Percentiles rank a stretch among this genome's conserved stretches.
phyloP scores from a whole-genome alignment of 192 early-diverging fungal species.

The Podila epicladia region DNA sequence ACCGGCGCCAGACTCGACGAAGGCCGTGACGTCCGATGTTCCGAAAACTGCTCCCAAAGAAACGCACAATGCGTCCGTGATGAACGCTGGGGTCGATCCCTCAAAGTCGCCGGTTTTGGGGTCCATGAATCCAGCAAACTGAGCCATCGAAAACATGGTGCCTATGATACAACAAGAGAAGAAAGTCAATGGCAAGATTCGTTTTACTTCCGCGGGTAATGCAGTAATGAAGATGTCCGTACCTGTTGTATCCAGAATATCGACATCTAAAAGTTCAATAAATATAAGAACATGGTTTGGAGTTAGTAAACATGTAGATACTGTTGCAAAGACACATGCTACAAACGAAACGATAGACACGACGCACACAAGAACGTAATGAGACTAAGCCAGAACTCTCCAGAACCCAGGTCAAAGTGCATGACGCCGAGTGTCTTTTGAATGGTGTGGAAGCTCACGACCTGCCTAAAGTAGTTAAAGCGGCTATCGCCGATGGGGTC shows the following conservation, averaged over 20 bases:
- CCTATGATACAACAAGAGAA: no score
- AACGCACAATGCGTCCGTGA: slow-evolving; percentile 74
- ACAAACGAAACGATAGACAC: no score
- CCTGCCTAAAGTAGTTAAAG: slow-evolving; percentile 77
- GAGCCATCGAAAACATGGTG: slow-evolving; percentile 87
- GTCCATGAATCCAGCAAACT: slow-evolving; percentile 81
- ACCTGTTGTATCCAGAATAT: slow-evolving; percentile 86
- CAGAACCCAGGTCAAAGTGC: slow-evolving; percentile 68
- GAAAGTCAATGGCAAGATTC: no score
- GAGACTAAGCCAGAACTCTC: slow-evolving; percentile 80
- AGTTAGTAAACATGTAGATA: no score
- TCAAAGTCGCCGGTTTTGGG: slow-evolving; percentile 81
- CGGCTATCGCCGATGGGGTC: slow-evolving; percentile 65
- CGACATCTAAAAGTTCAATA: slow-evolving; percentile 59
- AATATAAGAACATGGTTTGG: no score
- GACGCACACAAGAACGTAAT: slow-evolving; percentile 74
- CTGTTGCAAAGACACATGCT: no score
- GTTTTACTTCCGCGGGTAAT: no score
- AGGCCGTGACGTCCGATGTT: slow-evolving; percentile 79
- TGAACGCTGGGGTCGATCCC: slow-evolving; percentile 77
- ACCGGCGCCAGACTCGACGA: slow-evolving; percentile 86
- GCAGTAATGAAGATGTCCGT: no score
- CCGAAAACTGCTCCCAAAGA: slow-evolving; percentile 78
- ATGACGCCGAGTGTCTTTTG: slow-evolving; percentile 64
- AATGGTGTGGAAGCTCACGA: slow-evolving; percentile 73